phyloP scores from a whole-genome alignment of 208 protist species.

The Leishmania tropica region DNA sequence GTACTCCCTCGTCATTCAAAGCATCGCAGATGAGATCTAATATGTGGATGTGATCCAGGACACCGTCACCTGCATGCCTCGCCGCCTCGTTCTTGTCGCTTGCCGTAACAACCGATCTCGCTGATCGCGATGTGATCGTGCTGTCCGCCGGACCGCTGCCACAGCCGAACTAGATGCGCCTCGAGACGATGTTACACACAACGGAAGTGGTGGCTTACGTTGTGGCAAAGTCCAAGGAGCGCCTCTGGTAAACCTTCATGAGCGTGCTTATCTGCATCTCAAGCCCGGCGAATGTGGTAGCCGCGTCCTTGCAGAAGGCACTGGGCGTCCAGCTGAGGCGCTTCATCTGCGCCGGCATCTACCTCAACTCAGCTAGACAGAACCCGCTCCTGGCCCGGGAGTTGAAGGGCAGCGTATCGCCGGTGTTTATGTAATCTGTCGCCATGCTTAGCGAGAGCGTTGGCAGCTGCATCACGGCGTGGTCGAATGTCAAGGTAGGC shows the following conservation, averaged over 20 bases:
- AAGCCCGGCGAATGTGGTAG: conserved; percentile 47
- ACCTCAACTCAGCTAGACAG: conserved; percentile 47
- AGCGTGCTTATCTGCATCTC: conserved; percentile 51
- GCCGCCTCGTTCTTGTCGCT: conserved; percentile 30
- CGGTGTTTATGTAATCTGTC: conserved; percentile 41
- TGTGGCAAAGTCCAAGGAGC: conserved; percentile 26
- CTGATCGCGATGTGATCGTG: conserved; percentile 42
- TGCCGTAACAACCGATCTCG: conserved; percentile 34
- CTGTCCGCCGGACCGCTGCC: conserved; percentile 44
- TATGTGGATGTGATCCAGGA: conserved; percentile 37
- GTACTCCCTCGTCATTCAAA: conserved; percentile 43
- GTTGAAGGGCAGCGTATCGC: conserved; percentile 37
- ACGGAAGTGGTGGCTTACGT: conserved; percentile 44
- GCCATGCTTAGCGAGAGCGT: conserved; percentile 62
- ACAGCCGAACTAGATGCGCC: conserved; percentile 27
- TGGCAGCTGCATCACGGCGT: conserved; percentile 51
- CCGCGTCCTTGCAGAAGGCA: conserved; percentile 42
- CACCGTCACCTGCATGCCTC: conserved; percentile 47
- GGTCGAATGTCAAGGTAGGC: conserved; percentile 39
- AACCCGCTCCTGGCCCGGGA: conserved; percentile 38
- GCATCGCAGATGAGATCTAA: conserved; percentile 46
- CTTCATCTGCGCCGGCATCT: conserved; percentile 53
- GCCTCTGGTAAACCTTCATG: conserved; percentile 39
- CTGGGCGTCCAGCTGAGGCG: conserved; percentile 38
- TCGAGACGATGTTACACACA: conserved; percentile 43